A percentile compares a stretch with the other conserved stretches of the same genome.
These are phyloP conservation scores for Fusarium sp. DNA, from an alignment of 2,329 filamentous ascomycete species.

Conservation along the genomic window DNA sequence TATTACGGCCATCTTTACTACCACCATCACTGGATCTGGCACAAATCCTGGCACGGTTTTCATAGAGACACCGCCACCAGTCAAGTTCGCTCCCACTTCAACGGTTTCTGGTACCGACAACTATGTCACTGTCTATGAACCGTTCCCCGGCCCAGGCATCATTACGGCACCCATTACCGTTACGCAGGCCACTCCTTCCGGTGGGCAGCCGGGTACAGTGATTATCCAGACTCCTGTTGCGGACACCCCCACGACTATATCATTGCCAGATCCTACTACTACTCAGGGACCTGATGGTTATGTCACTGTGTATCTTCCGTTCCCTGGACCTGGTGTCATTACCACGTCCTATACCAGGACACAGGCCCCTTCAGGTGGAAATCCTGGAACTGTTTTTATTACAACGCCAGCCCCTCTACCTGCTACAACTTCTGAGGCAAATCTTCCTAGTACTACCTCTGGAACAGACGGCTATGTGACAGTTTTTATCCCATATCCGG, in stretches of 20 bases:
- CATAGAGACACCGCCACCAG: slow-evolving; percentile 24
- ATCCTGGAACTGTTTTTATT: slow-evolving; percentile 26
- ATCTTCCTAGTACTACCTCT: slow-evolving; percentile 16
- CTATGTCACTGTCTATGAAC: slow-evolving; percentile 26
- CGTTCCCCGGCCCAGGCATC: slow-evolving; percentile 24
- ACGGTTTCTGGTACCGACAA: slow-evolving; percentile 21
- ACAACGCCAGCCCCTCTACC: slow-evolving; percentile 20
- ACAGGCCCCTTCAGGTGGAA: slow-evolving; percentile 19
- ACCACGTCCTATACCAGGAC: slow-evolving; percentile 19
- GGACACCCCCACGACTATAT: neutral
- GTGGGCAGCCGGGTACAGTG: slow-evolving; percentile 20
- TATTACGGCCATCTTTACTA: slow-evolving; percentile 28
- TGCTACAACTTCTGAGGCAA: slow-evolving; percentile 5
- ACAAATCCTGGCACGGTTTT: slow-evolving; percentile 25
- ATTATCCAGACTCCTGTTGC: slow-evolving; percentile 20
- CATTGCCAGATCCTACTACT: slow-evolving; percentile 4
- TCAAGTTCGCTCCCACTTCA: slow-evolving; percentile 17
- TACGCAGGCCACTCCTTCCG: slow-evolving; percentile 11
- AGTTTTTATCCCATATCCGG: slow-evolving; percentile 20
- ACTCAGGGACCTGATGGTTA: slow-evolving; percentile 13
- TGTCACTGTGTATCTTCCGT: slow-evolving; percentile 21
- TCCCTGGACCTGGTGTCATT: slow-evolving; percentile 19
- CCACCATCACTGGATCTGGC: slow-evolving; percentile 13
- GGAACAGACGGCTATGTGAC: slow-evolving; percentile 24
- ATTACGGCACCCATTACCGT: slow-evolving; percentile 32